Percentiles rank a stretch among this genome's conserved stretches.
Evolutionary conservation across 768 basidiomycete genomes (phyloP).

Genomic region (Gloeostereum incarnatum): DNA sequence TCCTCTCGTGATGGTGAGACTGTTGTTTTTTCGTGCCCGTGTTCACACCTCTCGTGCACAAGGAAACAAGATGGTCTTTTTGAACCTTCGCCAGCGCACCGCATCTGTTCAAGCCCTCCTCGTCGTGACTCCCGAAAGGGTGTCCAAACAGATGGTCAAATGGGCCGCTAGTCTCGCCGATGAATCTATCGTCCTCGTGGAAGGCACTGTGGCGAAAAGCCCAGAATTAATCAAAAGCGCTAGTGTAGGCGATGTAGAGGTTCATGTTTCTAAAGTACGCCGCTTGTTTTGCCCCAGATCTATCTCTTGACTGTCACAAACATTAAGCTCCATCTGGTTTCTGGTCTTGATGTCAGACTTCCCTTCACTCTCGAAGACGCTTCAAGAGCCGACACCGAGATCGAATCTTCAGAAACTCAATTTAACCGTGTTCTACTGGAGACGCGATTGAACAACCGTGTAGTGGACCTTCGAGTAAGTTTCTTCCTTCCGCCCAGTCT

Average conservation of each 20-base stretch:
- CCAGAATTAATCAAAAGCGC: conserved; percentile 89
- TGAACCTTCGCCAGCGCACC: conserved; percentile 83
- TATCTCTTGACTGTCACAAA: conserved; percentile 5
- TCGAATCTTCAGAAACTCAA: conserved; percentile 48
- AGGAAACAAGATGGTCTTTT: conserved; percentile 93
- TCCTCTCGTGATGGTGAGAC: conserved; percentile 59
- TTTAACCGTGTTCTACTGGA: conserved; percentile 82
- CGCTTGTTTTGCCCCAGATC: not conserved
- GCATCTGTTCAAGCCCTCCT: conserved; percentile 85
- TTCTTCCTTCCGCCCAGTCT: not conserved
- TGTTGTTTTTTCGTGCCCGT: conserved; percentile 80
- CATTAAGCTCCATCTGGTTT: conserved; percentile 67
- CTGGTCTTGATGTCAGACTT: conserved; percentile 69
- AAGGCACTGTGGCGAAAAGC: conserved; percentile 72
- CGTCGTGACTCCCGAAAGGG: conserved; percentile 55
- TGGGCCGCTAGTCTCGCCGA: conserved; percentile 71
- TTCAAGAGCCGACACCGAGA: conserved; percentile 69
- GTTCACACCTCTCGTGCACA: conserved; percentile 88
- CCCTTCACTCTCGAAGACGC: conserved; percentile 95
- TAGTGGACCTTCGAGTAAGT: conserved; percentile 86
- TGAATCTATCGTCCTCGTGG: conserved; percentile 89
- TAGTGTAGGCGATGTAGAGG: conserved; percentile 78
- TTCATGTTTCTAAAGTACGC: conserved; percentile 73
- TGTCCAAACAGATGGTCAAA: conserved; percentile 97
- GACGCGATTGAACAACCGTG: conserved; percentile 89